Percentiles rank a stretch among this genome's conserved stretches.
phyloP scores from a whole-genome alignment of 78 protist species.

The Isochrysis galbana region DNA sequence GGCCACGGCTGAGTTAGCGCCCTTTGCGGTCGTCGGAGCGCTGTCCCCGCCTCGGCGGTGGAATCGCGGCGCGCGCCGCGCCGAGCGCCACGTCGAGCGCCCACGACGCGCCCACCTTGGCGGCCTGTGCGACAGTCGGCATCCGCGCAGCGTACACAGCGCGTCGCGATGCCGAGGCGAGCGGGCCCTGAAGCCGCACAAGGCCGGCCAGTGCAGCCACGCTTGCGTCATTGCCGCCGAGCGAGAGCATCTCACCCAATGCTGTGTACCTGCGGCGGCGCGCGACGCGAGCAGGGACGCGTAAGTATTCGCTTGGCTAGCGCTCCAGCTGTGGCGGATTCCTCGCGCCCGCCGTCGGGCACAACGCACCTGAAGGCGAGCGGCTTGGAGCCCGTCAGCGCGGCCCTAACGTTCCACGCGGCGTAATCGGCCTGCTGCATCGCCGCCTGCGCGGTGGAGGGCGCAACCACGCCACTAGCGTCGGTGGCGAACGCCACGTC shows the following conservation, averaged over 20 bases:
- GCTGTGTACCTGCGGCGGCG: not conserved
- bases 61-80: too few species aligned
- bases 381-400: not conserved
- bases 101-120: not conserved
- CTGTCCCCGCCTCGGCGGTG: too few species aligned
- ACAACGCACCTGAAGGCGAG: not conserved
- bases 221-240: not conserved
- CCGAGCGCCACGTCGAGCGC: not conserved
- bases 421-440: slow-evolving; percentile 18
- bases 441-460: slow-evolving; percentile 13
- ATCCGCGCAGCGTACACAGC: not conserved
- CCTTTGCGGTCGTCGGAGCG: too few species aligned
- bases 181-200: not conserved
- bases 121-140: not conserved
- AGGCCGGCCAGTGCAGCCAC: not conserved
- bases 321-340: too few species aligned
- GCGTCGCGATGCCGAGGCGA: not conserved
- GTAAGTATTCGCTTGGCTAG: too few species aligned
- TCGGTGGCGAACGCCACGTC: not conserved
- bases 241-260: slow-evolving; percentile 2
- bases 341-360: too few species aligned
- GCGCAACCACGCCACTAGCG: not conserved
- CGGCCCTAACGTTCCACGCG: not conserved
- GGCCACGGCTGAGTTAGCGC: too few species aligned
- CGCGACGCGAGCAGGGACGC: too few species aligned